Evolutionary conservation across 768 basidiomycete species (phyloP).

Genomic region (Gymnopilus dilepis): DNA sequence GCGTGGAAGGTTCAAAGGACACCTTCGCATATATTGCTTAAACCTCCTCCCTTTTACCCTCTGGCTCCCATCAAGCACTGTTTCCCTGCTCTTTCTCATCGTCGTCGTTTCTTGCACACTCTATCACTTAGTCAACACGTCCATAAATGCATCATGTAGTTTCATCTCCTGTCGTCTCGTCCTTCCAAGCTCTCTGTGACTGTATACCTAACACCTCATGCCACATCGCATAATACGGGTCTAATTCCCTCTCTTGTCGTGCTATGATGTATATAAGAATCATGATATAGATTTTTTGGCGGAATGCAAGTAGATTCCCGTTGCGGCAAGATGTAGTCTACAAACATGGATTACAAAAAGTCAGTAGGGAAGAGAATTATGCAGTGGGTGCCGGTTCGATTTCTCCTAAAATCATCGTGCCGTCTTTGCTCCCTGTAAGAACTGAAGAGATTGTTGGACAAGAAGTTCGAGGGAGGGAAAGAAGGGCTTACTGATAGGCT

Average conservation of each 20-base stretch:
- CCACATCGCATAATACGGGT: constrained; percentile 13
- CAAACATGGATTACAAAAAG: not conserved
- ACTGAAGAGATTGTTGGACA: no score
- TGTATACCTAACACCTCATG: constrained; percentile 13
- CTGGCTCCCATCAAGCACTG: not conserved
- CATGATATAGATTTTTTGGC: not conserved
- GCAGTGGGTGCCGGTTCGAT: constrained; percentile 68
- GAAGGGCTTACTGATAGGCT: constrained; percentile 81
- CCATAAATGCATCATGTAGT: not conserved
- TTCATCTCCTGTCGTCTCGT: constrained; percentile 7
- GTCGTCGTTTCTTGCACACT: not conserved
- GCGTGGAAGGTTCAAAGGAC: constrained; percentile 90
- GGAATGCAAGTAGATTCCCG: not conserved
- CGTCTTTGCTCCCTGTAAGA: constrained; percentile 91
- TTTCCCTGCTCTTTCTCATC: not conserved
- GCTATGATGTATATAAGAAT: constrained; percentile 14
- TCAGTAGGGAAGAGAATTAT: constrained; percentile 28
- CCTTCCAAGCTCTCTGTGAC: not conserved
- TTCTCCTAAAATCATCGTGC: constrained; percentile 91
- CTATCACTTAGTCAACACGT: not conserved
- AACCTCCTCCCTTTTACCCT: constrained; percentile 23
- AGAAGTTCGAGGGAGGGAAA: constrained; percentile 1
- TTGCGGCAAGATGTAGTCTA: not conserved
- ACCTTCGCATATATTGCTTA: constrained; percentile 82
- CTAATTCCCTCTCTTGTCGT: constrained; percentile 11